A percentile compares a stretch with the other conserved stretches of the same genome.
Conservation (phyloP, 345 rosid genomes). For the Garcia nutans region DNA sequence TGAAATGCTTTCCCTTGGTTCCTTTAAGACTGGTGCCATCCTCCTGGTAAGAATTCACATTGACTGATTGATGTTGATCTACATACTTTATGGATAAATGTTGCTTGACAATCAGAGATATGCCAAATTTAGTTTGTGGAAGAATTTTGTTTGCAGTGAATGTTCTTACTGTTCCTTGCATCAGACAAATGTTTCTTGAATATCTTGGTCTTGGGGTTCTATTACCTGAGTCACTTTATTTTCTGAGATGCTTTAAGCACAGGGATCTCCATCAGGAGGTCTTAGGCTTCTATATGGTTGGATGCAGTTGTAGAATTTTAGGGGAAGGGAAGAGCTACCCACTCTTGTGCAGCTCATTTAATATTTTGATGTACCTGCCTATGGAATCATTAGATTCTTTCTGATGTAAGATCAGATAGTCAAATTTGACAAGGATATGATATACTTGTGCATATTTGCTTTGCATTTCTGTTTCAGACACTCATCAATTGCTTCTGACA, state of each 20-base stretch:
- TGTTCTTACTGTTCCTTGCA: background rate
- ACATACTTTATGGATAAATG: background rate
- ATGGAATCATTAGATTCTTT: background rate
- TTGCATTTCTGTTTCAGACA: background rate
- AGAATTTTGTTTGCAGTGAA: background rate
- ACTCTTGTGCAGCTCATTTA: no score
- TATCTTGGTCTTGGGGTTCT: background rate
- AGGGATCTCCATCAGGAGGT: no score
- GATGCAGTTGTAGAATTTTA: no score
- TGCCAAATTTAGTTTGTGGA: background rate
- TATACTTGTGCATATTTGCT: background rate
- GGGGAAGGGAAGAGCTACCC: no score
- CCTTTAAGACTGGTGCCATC: slow-evolving; percentile 96
- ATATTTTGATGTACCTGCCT: background rate
- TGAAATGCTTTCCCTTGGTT: slow-evolving; percentile 98
- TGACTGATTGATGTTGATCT: background rate
- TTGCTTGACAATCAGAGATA: background rate
- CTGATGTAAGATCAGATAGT: background rate
- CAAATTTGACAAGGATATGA: background rate
- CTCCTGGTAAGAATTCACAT: slow-evolving; percentile 60
- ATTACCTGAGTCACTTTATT: background rate
- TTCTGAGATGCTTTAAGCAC: background rate
- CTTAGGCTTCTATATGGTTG: no score
- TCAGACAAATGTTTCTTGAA: background rate
- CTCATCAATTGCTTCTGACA: background rate